Percentiles rank a stretch among this genome's conserved stretches.
These are phyloP conservation scores for Fragaria vesca DNA, from an alignment of 306 rosid genomes.

Conservation along the genomic window DNA sequence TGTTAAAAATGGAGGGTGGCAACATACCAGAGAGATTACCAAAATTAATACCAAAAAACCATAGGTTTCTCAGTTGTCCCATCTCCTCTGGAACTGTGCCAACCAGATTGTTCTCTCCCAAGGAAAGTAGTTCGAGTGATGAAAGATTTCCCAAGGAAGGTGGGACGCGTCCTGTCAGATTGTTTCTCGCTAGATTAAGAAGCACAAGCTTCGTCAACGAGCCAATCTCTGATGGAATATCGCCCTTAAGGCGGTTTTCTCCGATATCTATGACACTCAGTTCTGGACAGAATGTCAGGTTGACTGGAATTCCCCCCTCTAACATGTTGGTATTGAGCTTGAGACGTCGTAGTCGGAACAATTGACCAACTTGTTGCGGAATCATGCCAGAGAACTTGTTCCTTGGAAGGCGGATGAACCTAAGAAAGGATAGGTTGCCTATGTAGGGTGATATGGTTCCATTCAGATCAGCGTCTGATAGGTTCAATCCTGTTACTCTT, in stretches of 20 bases:
- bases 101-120: slow-evolving; percentile 12
- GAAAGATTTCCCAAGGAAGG: slow-evolving; percentile 37
- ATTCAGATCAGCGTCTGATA: slow-evolving; percentile 10
- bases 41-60: not conserved
- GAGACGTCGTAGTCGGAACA: slow-evolving; percentile 12
- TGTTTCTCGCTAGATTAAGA: not conserved
- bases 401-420: not conserved
- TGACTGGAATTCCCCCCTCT: slow-evolving; percentile 35
- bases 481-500: not conserved
- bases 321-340: slow-evolving; percentile 20
- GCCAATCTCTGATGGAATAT: slow-evolving; percentile 19
- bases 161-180: slow-evolving; percentile 35
- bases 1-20: slow-evolving; percentile 36
- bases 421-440: too few species aligned
- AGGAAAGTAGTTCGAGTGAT: not conserved
- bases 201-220: slow-evolving; percentile 11
- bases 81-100: slow-evolving; percentile 38
- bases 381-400: slow-evolving; percentile 29
- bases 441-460: slow-evolving; percentile 38
- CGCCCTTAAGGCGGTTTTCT: slow-evolving; percentile 16
- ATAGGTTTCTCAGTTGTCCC: slow-evolving; percentile 2
- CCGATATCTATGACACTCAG: not conserved
- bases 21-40: slow-evolving; percentile 15
- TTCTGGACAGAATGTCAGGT: slow-evolving; percentile 22
- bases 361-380: slow-evolving; percentile 30